Conservation (phyloP, 2,329 filamentous ascomycete genomes). For the Paecilomyces niveus region DNA sequence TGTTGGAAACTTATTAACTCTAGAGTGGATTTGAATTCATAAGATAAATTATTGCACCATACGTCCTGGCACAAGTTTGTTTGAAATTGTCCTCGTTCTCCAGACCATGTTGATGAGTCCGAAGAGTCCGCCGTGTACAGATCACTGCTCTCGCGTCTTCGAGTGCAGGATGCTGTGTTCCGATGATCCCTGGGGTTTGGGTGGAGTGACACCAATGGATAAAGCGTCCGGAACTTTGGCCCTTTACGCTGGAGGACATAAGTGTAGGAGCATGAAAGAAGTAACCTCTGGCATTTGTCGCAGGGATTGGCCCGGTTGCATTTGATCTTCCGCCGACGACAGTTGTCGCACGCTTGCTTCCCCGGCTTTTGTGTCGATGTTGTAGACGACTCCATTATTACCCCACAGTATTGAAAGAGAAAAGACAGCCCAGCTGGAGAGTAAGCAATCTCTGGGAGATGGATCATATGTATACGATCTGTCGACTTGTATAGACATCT, state of each 20-base stretch:
- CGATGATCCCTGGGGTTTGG: slow-evolving; percentile 18
- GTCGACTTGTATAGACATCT: neutral
- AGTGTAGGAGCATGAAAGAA: slow-evolving; percentile 34
- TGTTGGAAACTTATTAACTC: slow-evolving; percentile 24
- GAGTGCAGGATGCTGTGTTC: slow-evolving; percentile 4
- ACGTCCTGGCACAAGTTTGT: neutral
- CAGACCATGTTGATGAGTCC: neutral
- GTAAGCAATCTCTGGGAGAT: neutral
- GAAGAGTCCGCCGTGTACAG: neutral
- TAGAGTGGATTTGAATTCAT: slow-evolving; percentile 27
- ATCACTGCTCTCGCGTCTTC: slow-evolving; percentile 1
- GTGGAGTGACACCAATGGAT: slow-evolving; percentile 30
- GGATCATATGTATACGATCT: neutral
- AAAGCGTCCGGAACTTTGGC: slow-evolving; percentile 32
- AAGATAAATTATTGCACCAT: slow-evolving; percentile 7
- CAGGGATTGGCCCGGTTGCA: slow-evolving; percentile 33
- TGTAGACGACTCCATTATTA: slow-evolving; percentile 1
- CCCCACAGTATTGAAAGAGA: neutral
- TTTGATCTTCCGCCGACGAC: slow-evolving; percentile 37
- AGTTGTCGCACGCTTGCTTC: slow-evolving; percentile 36
- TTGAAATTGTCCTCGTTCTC: neutral
- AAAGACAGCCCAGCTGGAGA: neutral
- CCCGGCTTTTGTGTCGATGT: slow-evolving; percentile 13
- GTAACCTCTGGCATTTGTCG: slow-evolving; percentile 31
- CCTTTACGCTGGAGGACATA: slow-evolving; percentile 32